These are phyloP conservation scores for Mycena vitilis DNA, from an alignment of 768 basidiomycete species.

Conservation along the genomic window DNA sequence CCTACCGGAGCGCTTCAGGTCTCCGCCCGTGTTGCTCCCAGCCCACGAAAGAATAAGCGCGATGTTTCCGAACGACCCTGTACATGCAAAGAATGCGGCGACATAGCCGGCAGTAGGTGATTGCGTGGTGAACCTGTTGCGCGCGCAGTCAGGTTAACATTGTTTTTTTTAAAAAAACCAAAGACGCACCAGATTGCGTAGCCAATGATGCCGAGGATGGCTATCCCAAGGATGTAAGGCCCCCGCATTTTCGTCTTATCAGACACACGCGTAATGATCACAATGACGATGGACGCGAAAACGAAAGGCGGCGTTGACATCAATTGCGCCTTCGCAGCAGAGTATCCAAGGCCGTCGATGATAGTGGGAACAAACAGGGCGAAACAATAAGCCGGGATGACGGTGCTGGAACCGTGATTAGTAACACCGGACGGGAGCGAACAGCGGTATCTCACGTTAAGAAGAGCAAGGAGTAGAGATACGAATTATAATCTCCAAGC, in stretches of 20 bases:
- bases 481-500: conserved; percentile 14
- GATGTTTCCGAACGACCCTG: conserved; percentile 16
- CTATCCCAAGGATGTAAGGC: conserved; percentile 12
- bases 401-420: background rate
- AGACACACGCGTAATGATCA: conserved; percentile 1
- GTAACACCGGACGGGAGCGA: background rate
- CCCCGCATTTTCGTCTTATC: conserved; percentile 22
- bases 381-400: conserved; percentile 25
- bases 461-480: conserved; percentile 21
- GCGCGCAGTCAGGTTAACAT: no score
- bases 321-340: conserved; percentile 12
- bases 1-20: conserved; percentile 22
- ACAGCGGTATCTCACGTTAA: conserved; percentile 1
- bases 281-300: conserved; percentile 4
- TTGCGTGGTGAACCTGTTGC: conserved; percentile 12
- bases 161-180: no score
- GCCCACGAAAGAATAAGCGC: conserved; percentile 21
- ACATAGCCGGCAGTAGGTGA: conserved; percentile 18
- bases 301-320: conserved; percentile 17
- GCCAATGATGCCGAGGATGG: conserved; percentile 16
- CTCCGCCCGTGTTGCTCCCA: conserved; percentile 15
- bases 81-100: conserved; percentile 17
- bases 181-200: conserved; percentile 18
- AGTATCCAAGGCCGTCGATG: conserved; percentile 16
- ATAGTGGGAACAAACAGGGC: conserved; percentile 21